Evolutionary conservation across 768 basidiomycete species (phyloP).

Genomic region (Lactifluus piperatus): DNA sequence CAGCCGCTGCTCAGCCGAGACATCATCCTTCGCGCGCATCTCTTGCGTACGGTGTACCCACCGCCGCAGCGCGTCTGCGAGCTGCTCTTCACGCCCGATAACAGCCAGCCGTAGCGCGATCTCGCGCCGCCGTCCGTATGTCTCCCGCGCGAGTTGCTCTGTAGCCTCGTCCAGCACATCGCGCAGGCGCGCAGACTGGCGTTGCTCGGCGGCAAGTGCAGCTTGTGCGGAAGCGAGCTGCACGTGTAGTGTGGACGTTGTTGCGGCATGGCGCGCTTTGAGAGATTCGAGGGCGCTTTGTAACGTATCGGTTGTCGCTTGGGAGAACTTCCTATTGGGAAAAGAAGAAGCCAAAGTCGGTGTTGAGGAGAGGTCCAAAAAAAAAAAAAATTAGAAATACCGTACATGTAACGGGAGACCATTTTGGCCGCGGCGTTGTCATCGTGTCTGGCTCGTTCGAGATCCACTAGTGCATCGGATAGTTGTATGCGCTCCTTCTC

Average conservation of each 20-base stretch:
- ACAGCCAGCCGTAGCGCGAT: conserved; percentile 54
- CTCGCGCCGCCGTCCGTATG: conserved; percentile 65
- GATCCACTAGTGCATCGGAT: conserved; percentile 38
- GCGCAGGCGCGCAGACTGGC: conserved; percentile 42
- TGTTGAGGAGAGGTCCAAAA: neutral
- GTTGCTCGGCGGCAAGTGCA: conserved; percentile 36
- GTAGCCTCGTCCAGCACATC: conserved; percentile 59
- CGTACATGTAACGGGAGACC: conserved; percentile 80
- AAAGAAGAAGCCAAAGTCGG: neutral
- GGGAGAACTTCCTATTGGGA: conserved; percentile 67
- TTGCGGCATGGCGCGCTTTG: conserved; percentile 54
- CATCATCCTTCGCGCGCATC: conserved; percentile 22
- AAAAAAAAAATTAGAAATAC: too few species aligned
- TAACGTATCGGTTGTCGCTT: conserved; percentile 57
- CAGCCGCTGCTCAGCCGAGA: conserved; percentile 3
- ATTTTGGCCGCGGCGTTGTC: conserved; percentile 74
- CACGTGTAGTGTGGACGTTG: conserved; percentile 44
- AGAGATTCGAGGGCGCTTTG: conserved; percentile 52
- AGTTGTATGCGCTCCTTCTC: conserved; percentile 39
- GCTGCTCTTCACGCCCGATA: conserved; percentile 53
- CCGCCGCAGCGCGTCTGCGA: conserved; percentile 44
- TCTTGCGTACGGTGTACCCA: conserved; percentile 50
- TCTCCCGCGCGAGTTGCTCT: conserved; percentile 60
- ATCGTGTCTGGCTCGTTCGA: conserved; percentile 50
- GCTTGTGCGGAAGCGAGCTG: conserved; percentile 40